These are phyloP conservation scores for Paraphoma sp. DNA, from an alignment of 2,329 filamentous ascomycete species.

Conservation along the genomic window DNA sequence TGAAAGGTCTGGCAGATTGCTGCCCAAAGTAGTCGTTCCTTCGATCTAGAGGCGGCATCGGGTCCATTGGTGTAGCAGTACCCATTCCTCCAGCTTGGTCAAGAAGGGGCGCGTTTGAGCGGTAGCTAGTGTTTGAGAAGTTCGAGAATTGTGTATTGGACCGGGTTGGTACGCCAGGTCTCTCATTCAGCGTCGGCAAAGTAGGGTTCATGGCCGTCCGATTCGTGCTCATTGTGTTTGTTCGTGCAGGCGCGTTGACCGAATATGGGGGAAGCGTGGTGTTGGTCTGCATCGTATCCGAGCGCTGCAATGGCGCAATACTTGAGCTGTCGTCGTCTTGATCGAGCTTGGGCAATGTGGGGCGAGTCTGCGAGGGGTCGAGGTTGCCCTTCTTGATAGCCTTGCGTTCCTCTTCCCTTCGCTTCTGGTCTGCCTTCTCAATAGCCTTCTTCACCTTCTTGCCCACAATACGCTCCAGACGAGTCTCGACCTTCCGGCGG, in stretches of 20 bases:
- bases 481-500: conserved; percentile 86
- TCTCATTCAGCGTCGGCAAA: conserved; percentile 50
- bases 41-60: conserved; percentile 37
- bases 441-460: conserved; percentile 88
- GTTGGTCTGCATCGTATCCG: conserved; percentile 37
- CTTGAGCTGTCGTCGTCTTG: conserved; percentile 50
- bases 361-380: conserved; percentile 33
- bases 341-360: conserved; percentile 51
- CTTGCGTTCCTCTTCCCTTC: conserved; percentile 50
- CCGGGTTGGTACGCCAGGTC: conserved; percentile 45
- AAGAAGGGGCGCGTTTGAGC: conserved; percentile 69
- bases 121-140: conserved; percentile 63
- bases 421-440: conserved; percentile 71
- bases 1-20: conserved; percentile 24
- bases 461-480: conserved; percentile 83
- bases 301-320: conserved; percentile 43
- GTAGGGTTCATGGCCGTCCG: conserved; percentile 44
- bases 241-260: conserved; percentile 60
- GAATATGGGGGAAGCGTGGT: conserved; percentile 55
- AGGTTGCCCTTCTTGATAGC: conserved; percentile 55
- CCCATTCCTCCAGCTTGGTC: conserved; percentile 68
- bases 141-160: conserved; percentile 63
- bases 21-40: conserved; percentile 39
- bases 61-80: conserved; percentile 34
- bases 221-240: conserved; percentile 50